Evolutionary conservation across 768 basidiomycete species (phyloP).

Genomic region (Russula emetica): DNA sequence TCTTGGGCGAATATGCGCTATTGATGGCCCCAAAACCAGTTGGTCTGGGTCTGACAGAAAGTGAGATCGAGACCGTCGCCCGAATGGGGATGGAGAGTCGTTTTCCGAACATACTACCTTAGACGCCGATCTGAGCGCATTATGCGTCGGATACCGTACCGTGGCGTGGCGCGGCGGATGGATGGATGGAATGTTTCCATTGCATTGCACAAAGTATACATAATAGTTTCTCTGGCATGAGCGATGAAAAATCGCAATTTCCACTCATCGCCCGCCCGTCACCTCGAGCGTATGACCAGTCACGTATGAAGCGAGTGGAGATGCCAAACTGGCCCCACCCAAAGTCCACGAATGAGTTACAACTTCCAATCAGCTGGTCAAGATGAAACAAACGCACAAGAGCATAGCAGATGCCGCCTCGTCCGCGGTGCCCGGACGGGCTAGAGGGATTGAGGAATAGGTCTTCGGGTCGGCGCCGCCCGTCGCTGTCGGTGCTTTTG

Average conservation of each 20-base stretch:
- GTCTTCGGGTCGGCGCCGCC: conserved; percentile 38
- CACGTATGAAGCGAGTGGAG: conserved; percentile 75
- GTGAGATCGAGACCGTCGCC: conserved; percentile 53
- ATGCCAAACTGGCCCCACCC: conserved; percentile 52
- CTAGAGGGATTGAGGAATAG: conserved; percentile 57
- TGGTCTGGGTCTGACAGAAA: conserved; percentile 63
- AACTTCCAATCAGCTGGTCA: not conserved
- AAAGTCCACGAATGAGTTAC: conserved; percentile 19
- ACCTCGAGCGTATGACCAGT: conserved; percentile 81
- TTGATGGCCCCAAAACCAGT: conserved; percentile 67
- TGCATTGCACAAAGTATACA: conserved; percentile 15
- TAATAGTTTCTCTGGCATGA: conserved; percentile 6
- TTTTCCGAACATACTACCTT: conserved; percentile 29
- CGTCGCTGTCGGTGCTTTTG: conserved; percentile 37
- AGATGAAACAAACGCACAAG: conserved; percentile 51
- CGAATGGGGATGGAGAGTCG: conserved; percentile 53
- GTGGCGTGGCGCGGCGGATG: not conserved
- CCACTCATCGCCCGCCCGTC: conserved; percentile 54
- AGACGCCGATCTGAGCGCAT: conserved; percentile 17
- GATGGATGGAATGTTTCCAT: conserved; percentile 16
- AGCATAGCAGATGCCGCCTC: conserved; percentile 73
- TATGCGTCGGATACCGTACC: conserved; percentile 10
- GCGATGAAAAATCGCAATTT: conserved; percentile 7
- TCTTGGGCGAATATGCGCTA: conserved; percentile 74
- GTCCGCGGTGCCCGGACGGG: conserved; percentile 62